Conservation (phyloP, 768 basidiomycete genomes). For the Boletus vermiculosoides region DNA sequence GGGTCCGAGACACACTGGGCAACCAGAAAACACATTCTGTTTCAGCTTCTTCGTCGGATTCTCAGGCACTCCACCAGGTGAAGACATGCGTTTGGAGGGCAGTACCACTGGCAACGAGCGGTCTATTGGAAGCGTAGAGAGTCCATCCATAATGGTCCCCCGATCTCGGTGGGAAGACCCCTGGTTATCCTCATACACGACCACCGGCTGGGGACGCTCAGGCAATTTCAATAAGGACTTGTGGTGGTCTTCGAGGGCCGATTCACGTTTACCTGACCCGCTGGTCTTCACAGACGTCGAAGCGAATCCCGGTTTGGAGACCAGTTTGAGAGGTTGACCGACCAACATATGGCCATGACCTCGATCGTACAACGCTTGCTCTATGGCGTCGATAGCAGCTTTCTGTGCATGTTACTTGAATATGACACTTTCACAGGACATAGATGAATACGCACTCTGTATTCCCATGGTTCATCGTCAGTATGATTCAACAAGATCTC, state of each 20-base stretch:
- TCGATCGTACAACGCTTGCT: slow-evolving; percentile 55
- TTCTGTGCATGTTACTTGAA: slow-evolving; percentile 38
- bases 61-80: slow-evolving; percentile 29
- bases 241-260: background rate
- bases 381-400: slow-evolving; percentile 68
- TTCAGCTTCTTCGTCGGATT: slow-evolving; percentile 40
- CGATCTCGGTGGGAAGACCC: background rate
- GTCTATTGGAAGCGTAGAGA: background rate
- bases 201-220: background rate
- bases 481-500: slow-evolving; percentile 60
- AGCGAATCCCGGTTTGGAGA: slow-evolving; percentile 34
- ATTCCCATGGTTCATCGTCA: slow-evolving; percentile 65
- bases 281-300: slow-evolving; percentile 16
- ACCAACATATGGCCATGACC: slow-evolving; percentile 56
- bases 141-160: background rate
- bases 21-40: slow-evolving; percentile 27
- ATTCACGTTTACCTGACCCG: background rate
- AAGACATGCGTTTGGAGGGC: slow-evolving; percentile 39
- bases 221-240: slow-evolving; percentile 1
- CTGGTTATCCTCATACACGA: background rate
- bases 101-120: slow-evolving; percentile 3
- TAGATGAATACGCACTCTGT: slow-evolving; percentile 47
- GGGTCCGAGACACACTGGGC: slow-evolving; percentile 48
- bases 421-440: background rate
- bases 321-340: slow-evolving; percentile 62